phyloP scores from a whole-genome alignment of 768 basidiomycete genomes.

The Naganishia friedmannii region DNA sequence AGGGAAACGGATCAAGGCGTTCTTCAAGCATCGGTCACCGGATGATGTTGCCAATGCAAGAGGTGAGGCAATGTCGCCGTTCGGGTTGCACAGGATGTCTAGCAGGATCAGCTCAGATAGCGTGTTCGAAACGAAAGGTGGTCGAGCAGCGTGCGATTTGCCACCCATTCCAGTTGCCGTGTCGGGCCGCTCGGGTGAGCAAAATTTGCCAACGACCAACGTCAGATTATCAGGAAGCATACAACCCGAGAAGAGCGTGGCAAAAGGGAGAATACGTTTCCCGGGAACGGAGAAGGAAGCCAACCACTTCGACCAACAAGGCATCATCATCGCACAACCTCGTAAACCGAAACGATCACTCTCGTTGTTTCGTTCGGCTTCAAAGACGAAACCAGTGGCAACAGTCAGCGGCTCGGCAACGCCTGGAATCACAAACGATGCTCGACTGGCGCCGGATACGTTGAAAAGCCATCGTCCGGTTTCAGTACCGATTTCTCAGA shows the following conservation, averaged over 20 bases:
- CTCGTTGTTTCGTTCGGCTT: slow-evolving; percentile 5
- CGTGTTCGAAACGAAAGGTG: not conserved
- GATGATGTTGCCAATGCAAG: not conserved
- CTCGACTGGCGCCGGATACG: not conserved
- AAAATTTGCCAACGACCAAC: not conserved
- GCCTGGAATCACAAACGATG: not conserved
- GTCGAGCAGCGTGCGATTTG: not conserved
- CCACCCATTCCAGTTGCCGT: not conserved
- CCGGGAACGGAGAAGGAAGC: not conserved
- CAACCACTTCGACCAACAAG: not conserved
- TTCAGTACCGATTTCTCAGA: not conserved
- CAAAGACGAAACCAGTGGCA: slow-evolving; percentile 13
- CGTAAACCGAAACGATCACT: slow-evolving; percentile 5
- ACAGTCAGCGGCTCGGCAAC: not conserved
- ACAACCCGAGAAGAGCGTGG: not conserved
- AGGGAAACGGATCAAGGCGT: slow-evolving; percentile 13
- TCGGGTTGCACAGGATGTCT: not conserved
- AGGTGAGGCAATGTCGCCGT: not conserved
- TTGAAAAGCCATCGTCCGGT: not conserved
- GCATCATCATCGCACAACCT: not conserved
- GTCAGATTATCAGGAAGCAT: not conserved
- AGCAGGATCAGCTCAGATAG: not conserved
- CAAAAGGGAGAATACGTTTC: not conserved
- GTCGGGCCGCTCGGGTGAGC: not conserved
- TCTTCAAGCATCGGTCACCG: slow-evolving; percentile 1